Evolutionary conservation across 2,329 filamentous ascomycete genomes (phyloP), one percentile per base, ranked within the genome.

Genomic region (Cladophialophora exuberans): DNA sequence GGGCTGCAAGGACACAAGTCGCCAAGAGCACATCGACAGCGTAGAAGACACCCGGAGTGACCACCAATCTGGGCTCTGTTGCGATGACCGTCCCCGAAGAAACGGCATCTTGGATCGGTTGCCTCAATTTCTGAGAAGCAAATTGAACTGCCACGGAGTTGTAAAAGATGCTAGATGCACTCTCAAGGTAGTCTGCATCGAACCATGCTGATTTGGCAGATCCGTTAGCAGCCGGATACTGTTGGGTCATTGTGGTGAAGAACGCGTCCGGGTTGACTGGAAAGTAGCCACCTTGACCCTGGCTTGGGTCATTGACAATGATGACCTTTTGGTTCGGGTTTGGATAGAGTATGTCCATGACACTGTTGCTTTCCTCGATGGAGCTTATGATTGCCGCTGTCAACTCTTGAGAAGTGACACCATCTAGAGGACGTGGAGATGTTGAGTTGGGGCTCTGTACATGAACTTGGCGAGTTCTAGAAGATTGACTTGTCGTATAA

Each of bases 181-280:
- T 44, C 22, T 26, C 20, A 20, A 44, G 13, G 20, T 6, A 15
- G 11, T 44, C 41, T 6, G 41, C 4, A 44, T 44, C 41, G 18
- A 44, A 44, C 41, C 41, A 44, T 13, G n/a, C 22, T 28, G 41
- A 44, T 10, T 2, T 44, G 41, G 9, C 22, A 15, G 41, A 44
- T 15, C 41, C 41, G 13, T 44, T 44, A 23, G 23, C 20, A 44
- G 18, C 20, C 13, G 41, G 41, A 13, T 44, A 44, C 28, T 28
- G 41, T 18, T 44, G 41, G 26, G 41, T 28, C 41, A 44, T 26
- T 44, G n/a, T 44, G 13, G 22, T 26, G 41, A 44, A 44, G 23
- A 44, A 44, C 2, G 41, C 41, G 23, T 44, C 41, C 13, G 41
- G 13, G 26, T 44, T 44, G 5, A 20, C 22, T 28, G 41, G 41